Percentiles rank a stretch among this genome's conserved stretches.
phyloP scores from a whole-genome alignment of 768 basidiomycete genomes.

The Phylloporus arenicola region DNA sequence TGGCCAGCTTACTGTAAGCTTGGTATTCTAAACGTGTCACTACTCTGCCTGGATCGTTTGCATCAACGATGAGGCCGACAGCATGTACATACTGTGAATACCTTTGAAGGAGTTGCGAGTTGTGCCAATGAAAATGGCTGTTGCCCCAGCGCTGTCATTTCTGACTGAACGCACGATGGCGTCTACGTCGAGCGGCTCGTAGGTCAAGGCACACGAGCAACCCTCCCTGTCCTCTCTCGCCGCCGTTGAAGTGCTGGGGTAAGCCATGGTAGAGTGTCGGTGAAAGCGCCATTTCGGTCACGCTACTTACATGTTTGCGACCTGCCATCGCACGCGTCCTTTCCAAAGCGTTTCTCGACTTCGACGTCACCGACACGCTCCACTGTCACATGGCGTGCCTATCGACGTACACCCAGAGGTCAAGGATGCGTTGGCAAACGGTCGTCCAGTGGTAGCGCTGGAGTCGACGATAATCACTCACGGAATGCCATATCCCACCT shows the following conservation, averaged over 20 bases:
- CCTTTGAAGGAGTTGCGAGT: conserved; percentile 85
- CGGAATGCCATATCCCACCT: conserved; percentile 81
- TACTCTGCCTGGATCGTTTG: conserved; percentile 45
- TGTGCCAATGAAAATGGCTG: conserved; percentile 75
- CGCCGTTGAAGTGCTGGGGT: conserved; percentile 23
- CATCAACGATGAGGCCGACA: conserved; percentile 5
- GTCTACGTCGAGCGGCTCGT: conserved; percentile 50
- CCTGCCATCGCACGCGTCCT: conserved; percentile 2
- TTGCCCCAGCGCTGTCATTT: conserved; percentile 64
- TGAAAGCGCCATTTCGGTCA: too few species aligned
- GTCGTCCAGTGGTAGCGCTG: conserved; percentile 76
- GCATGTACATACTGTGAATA: conserved; percentile 20
- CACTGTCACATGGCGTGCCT: conserved; percentile 17
- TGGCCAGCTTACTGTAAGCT: conserved; percentile 74
- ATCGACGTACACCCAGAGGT: conserved; percentile 82
- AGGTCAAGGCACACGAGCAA: conserved; percentile 48
- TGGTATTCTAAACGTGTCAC: conserved; percentile 78
- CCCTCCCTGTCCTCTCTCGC: conserved; percentile 22
- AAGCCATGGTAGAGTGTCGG: conserved; percentile 19
- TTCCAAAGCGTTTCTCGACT: conserved; percentile 2
- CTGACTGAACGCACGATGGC: conserved; percentile 58
- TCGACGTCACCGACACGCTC: conserved; percentile 6
- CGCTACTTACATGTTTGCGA: conserved; percentile 22
- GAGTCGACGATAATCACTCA: conserved; percentile 92
- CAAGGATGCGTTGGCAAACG: conserved; percentile 62